Base-by-base conservation (phyloP, 768 basidiomycete species). In the Suillus luteus region DNA sequence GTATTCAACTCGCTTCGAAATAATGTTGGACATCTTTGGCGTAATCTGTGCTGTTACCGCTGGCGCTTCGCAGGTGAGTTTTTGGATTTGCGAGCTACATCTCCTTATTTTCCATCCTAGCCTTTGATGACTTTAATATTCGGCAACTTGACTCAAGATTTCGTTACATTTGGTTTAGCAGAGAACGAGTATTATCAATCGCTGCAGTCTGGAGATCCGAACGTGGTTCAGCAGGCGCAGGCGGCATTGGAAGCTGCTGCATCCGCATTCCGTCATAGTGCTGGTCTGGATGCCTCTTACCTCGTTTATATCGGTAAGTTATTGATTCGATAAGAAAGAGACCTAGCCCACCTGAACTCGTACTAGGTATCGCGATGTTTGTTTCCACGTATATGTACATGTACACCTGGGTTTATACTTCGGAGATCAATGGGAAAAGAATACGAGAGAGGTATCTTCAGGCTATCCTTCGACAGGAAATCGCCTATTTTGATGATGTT, bases 11-110 rank as follows among this genome's bases (percentile, higher is more conserved):
- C 82, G 68, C 38, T 78, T 83, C 31, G 96, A 99, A 73, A 69
- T 89, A 1, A 69, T 81, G 61, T 68, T 95, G 24, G 81, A 97
- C 75, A 67, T 80, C 35, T 79, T 96, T 66, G 95, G 94, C 43
- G 63, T 96, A 33, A 68, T 92, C 14, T 83, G 85, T 12, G 92
- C 95, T 1, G 83, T 81, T 24, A 87, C 81, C 0, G 88, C 90
- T 27, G 95, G 95, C 35, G 88, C 92, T 35, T 86, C 93, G 22
- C 92, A 93, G 81, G 91, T 91, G 64, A 43, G 81, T 70, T 22
- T 59, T 15, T 41, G 11, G 59, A 10, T 60, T 61, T 61, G 19
- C 55, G 33, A 58, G 40, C 17, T 43, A 58, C 17, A 41, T 43
- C 10, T 27, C 3, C 31, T 61, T 15, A 35, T 59, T 0, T 27